Base-by-base conservation (phyloP, 768 basidiomycete genomes). In the Punctularia strigosozonata region DNA sequence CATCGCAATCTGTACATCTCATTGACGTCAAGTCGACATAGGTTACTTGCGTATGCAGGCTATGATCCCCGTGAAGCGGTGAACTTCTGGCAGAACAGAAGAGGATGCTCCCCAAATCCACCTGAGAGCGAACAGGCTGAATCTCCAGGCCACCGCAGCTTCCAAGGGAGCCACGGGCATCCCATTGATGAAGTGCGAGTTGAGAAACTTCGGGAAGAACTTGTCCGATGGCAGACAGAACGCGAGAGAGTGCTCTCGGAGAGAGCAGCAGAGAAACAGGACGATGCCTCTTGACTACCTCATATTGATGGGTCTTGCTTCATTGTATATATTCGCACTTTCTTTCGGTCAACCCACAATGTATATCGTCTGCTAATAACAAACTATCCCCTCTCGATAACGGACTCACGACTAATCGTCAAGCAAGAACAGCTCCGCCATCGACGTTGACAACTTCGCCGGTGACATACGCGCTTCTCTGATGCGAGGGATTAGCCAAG, bases 21-120 rank as follows among this genome's bases (percentile, higher is more conserved):
- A 12, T 17, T n/a, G 10, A 10, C 10, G 10, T 19, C 8, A 8
- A 34, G 8, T 12, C 19, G 8, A 19, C 33, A 13, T 40, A 91
- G 91, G 44, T 64, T 99, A n/a, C 75, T 99, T 25, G 89, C 92
- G 0, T 74, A 89, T 53, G 83, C 92, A 0, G 88, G 90, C 4
- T 97, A 84, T 52, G 88, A 95, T 60, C 85, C 92, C 3, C 74
- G 80, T 25, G 64, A 67, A 33, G 86, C 94, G 5, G 68, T 91
- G 31, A 64, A 61, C 12, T 94, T 95, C 55, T 97, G 92, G 87
- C 77, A 88, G 52, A 57, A 62, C 30, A 67, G 77, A 33, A 57
- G 64, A 18, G 61, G 64, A 18, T 77, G 75, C 56, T 50, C 61
- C 21, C 63, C 61, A 23, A 49, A 50, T 25, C 47, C 49, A 32